Conservation (phyloP, 371 early-diverging fungal species). For the Mortierella sp. region DNA sequence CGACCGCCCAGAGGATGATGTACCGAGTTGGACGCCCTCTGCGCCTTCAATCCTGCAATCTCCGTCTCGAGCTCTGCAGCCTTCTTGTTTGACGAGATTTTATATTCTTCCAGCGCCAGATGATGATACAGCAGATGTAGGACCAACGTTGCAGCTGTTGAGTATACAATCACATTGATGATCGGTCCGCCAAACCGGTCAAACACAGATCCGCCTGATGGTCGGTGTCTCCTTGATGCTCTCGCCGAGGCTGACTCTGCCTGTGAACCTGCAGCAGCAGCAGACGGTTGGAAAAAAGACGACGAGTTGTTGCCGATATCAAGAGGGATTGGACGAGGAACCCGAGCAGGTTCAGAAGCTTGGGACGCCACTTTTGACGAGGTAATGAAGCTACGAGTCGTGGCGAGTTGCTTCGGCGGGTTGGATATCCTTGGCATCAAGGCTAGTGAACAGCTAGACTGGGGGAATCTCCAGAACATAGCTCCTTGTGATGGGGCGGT, state of each 20-base stretch:
- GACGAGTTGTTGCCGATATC: constrained; percentile 42
- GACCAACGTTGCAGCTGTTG: constrained; percentile 29
- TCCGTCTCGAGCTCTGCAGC: constrained; percentile 44
- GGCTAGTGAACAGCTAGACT: background rate
- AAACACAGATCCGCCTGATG: constrained; percentile 22
- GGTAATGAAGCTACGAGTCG: constrained; percentile 15
- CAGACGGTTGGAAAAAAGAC: constrained; percentile 8
- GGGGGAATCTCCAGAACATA: background rate
- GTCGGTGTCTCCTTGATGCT: constrained; percentile 5
- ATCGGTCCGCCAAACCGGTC: constrained; percentile 37
- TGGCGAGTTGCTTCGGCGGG: background rate
- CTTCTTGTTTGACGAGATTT: constrained; percentile 27
- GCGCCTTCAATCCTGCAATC: constrained; percentile 26
- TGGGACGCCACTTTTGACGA: constrained; percentile 12
- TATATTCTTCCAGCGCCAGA: constrained; percentile 42
- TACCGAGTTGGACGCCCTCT: background rate
- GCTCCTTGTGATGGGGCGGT: constrained; percentile 4
- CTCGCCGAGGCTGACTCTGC: background rate
- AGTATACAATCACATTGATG: constrained; percentile 33
- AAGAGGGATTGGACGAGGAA: constrained; percentile 50
- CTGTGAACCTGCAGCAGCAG: background rate
- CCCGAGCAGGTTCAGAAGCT: constrained; percentile 18
- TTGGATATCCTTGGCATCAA: background rate
- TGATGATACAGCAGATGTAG: constrained; percentile 37
- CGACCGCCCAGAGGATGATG: constrained; percentile 50